Base-by-base conservation (phyloP, 352 stramenopile genomes). In the Globisporangium solare region DNA sequence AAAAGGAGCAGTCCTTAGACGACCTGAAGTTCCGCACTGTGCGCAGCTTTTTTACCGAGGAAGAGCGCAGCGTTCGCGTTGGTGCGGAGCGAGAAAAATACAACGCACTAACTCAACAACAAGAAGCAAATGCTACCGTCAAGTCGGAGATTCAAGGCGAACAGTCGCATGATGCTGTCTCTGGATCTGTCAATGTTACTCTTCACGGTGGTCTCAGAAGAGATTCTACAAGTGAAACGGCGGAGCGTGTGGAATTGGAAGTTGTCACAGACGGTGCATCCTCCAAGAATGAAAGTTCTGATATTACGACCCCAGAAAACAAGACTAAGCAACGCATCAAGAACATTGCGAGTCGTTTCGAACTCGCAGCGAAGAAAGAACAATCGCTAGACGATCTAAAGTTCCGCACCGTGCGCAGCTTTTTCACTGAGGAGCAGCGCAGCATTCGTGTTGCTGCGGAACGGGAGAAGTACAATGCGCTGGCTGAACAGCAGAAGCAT, bases 31-130 rank as follows among this genome's bases (percentile, higher is more conserved):
- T 82, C 58, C 74, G 74, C 6, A 84, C 74, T 2, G 74, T 84
- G n/a, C 70, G 72, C 37, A 74, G 55, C 13, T 84, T 84, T 48
- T 84, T 84, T 53, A 74, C 64, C 3, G 55, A 54, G 31, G 63
- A 66, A 37, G 70, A 84, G 58, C 75, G 74, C 12, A 80, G 67
- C 45, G 51, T 84, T 42, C 67, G 59, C n/a, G 74, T 84, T 41
- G 70, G 70, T 47, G 70, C 72, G 0, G 74, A 79, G 51, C 79
- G 75, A 22, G 31, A 76, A 15, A 84, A 82, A 57, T 82, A 78
- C n/a, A 74, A 84, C n/a, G 61, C 63, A 14, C 18, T 79, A 0
- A 74, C 76, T 14, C 68, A 82, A 42, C 64, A 82, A 15, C 43
- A 22, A 49, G 47, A 61, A 40, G 50, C 50, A 41, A 57, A 63